Conservation (phyloP, 2,329 filamentous ascomycete species). For the Xylaria sp. region DNA sequence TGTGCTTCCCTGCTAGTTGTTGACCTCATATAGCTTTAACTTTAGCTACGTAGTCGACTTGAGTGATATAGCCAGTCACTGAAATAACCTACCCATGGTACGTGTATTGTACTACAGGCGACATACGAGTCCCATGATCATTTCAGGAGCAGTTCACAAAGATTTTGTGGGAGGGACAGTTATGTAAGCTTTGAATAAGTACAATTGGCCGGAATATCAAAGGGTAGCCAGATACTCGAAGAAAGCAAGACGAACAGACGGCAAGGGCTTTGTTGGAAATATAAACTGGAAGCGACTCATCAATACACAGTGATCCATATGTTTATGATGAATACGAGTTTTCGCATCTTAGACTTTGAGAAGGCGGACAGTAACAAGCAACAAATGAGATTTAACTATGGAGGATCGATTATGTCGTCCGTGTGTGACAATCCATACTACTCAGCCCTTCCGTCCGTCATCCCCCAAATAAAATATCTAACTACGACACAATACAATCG, state of each 20-base stretch:
- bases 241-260: neutral
- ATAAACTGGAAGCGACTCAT: neutral
- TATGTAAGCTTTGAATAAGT: neutral
- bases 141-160: neutral
- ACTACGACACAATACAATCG: neutral
- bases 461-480: no score
- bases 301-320: no score
- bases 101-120: neutral
- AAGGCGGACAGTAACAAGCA: neutral
- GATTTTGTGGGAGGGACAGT: neutral
- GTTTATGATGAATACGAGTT: no score
- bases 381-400: conserved; percentile 27
- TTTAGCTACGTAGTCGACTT: neutral
- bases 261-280: neutral
- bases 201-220: neutral
- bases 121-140: neutral
- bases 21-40: neutral
- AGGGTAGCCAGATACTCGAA: neutral
- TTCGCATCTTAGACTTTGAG: neutral
- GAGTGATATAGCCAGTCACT: neutral
- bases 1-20: neutral
- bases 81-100: neutral
- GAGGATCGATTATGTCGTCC: conserved; percentile 21
- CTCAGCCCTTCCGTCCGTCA: neutral
- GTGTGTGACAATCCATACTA: neutral